Evolutionary conservation across 169 alveolate genomes (phyloP), one percentile per base, ranked within the genome.

Genomic region (Cryptosporidium canis): DNA sequence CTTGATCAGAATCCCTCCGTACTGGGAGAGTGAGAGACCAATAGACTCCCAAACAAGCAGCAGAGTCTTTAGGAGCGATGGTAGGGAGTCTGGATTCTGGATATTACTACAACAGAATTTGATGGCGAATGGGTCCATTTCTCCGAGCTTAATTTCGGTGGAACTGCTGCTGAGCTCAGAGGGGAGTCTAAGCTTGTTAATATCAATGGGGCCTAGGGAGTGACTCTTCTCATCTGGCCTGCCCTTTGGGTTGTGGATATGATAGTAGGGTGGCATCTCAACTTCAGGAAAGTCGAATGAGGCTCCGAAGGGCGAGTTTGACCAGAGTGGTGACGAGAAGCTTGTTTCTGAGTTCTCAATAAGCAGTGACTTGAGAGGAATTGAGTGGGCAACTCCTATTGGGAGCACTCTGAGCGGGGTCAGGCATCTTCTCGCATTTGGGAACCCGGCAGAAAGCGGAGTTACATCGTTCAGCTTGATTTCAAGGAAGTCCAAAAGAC

Each of bases 261-360:
- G 87, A 39, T 56, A 77, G 37, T 41, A 77, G 1, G 87, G 87
- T 39, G 87, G 87, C 72, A 77, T 39, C 8, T 77, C 72, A 35
- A 33, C 37, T 33, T 58, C 87, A n/a, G 87, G 87, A 44, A 77
- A 21, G 14, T 77, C 87, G 41, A 41, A 77, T 6, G 72, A 44
- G n/a, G 51, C 14, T 16, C 87, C 87, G 58, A 58, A 77, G 7
- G 87, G 87, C 14, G 87, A 77, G 27, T 65, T 77, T 56, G 87
- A 35, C 87, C 87, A 77, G 18, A 77, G 77, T 14, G 87, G 87
- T 1, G 45, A 58, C 24, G 87, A 77, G 21, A 77, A 77, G 1
- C 58, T 29, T 21, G 87, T 77, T 33, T 77, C 87, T 0, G 70
- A 35, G 51, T 61, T 58, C 37, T 77, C 64, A 12, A 61, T 11